Evolutionary conservation across 2,329 filamentous ascomycete genomes (phyloP).

Genomic region (Polytolypa hystricis): DNA sequence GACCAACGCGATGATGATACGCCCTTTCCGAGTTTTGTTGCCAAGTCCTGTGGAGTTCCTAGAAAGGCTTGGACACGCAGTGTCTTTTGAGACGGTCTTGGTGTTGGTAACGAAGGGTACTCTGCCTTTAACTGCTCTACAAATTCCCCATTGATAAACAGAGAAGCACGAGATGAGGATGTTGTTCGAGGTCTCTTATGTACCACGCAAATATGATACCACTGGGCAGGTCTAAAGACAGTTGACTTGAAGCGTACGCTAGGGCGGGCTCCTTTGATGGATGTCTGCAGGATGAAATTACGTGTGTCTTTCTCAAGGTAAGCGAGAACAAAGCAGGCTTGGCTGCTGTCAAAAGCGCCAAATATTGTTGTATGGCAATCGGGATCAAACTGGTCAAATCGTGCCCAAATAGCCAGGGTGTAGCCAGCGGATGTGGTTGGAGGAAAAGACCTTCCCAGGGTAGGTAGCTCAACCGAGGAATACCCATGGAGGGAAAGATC

Average conservation of each 20-base stretch:
- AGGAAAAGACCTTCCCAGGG: slow-evolving; percentile 75
- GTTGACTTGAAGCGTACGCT: slow-evolving; percentile 88
- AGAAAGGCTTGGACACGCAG: slow-evolving; percentile 77
- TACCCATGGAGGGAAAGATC: slow-evolving; percentile 81
- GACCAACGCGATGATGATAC: slow-evolving; percentile 75
- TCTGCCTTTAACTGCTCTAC: slow-evolving; percentile 81
- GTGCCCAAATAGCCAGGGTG: slow-evolving; percentile 80
- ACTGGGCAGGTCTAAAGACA: slow-evolving; percentile 61
- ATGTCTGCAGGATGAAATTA: slow-evolving; percentile 93
- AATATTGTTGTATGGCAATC: slow-evolving; percentile 88
- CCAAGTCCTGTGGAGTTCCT: slow-evolving; percentile 82
- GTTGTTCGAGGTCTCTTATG: slow-evolving; percentile 70
- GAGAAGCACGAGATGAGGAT: slow-evolving; percentile 65
- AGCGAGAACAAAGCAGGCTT: slow-evolving; percentile 85
- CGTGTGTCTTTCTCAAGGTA: slow-evolving; percentile 90
- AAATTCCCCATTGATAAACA: slow-evolving; percentile 91
- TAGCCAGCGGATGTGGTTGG: slow-evolving; percentile 71
- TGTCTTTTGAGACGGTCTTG: slow-evolving; percentile 40
- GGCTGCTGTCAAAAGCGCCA: slow-evolving; percentile 81
- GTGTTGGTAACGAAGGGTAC: slow-evolving; percentile 67
- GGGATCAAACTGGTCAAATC: slow-evolving; percentile 75
- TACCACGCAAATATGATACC: slow-evolving; percentile 90
- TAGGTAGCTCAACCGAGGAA: slow-evolving; percentile 79
- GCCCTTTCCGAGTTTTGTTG: slow-evolving; percentile 60
- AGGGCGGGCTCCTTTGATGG: slow-evolving; percentile 70